Base-by-base conservation (phyloP, 140 eudicot genomes). In the Erigeron philadelphicus region DNA sequence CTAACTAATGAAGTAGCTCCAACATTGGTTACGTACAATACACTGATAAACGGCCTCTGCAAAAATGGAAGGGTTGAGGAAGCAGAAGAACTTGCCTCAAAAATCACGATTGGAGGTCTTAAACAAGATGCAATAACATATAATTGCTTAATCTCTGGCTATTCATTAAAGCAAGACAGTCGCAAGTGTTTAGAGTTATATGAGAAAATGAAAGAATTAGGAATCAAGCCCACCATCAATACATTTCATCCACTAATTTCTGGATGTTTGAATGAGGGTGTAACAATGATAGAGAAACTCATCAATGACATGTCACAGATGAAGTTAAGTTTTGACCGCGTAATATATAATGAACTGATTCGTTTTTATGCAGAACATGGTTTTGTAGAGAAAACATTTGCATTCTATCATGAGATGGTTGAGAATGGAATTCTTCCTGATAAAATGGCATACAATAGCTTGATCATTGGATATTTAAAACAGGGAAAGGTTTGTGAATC, bases 41-140 rank as follows among this genome's bases (percentile, higher is more conserved):
- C 81, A 16, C 88, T 90, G 57, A 76, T 87, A 13, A 77, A 87
- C 15, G 97, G 95, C 52, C 80, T 87, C 38, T 80, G 90, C 80
- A 83, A 80, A 81, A 87, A 43, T 57, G 93, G 93, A 7, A 78
- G 49, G 68, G 74, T 83, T 54, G 78, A 68, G 15, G 90, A 85
- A 81, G 97, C 94, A 9, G 86, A 90, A 80, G 88, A 85, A 56
- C 60, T 87, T 8, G 81, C 77, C 55, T 62, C 61, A 40, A 73
- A 72, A 45, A 71, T 83, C 19, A 63, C 70, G 17, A 59, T 73
- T 31, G 72, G 61, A 47, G 83, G 87, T 70, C 78, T 87, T 23
- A 66, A 46, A 31, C 80, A 74, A 42, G 94, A 90, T 49, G 81
- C 63, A 43, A 80, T 85, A 71, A 87, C 95, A 18, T 90, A 85